Evolutionary conservation across 257 asterid genomes (phyloP).

Genomic region (Capsicum chinense): DNA sequence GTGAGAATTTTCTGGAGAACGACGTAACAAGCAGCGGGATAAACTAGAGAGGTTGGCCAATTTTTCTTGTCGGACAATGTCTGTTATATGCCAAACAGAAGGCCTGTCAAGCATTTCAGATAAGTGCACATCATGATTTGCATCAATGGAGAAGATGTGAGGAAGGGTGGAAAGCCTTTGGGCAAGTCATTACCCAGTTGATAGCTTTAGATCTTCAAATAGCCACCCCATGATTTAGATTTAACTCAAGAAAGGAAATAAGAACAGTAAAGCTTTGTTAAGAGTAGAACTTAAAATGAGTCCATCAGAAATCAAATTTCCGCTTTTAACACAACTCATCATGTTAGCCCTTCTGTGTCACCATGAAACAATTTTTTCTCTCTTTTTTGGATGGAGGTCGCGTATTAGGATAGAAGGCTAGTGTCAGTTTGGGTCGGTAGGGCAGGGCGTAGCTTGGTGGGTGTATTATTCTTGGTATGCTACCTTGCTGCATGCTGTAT

Average conservation of each 20-base stretch:
- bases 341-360: not conserved
- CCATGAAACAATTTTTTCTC: not conserved
- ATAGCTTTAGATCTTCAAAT: not conserved
- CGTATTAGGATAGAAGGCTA: no score
- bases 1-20: conserved; percentile 53
- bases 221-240: conserved; percentile 1
- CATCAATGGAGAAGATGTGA: conserved; percentile 20
- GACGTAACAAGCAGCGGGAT: conserved; percentile 47
- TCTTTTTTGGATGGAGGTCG: not conserved
- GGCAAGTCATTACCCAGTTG: not conserved
- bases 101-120: conserved; percentile 48
- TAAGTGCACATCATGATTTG: conserved; percentile 29
- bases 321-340: not conserved
- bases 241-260: not conserved
- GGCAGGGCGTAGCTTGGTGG: no score
- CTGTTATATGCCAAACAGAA: conserved; percentile 49
- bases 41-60: conserved; percentile 39
- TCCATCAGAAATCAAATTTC: conserved; percentile 8
- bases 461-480: no score
- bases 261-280: not conserved
- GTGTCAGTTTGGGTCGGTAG: no score
- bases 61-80: conserved; percentile 39
- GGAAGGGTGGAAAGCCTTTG: conserved; percentile 9
- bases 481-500: no score
- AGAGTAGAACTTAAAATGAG: not conserved